Base-by-base conservation (phyloP, 2,329 filamentous ascomycete species). In the Fusarium falciforme region DNA sequence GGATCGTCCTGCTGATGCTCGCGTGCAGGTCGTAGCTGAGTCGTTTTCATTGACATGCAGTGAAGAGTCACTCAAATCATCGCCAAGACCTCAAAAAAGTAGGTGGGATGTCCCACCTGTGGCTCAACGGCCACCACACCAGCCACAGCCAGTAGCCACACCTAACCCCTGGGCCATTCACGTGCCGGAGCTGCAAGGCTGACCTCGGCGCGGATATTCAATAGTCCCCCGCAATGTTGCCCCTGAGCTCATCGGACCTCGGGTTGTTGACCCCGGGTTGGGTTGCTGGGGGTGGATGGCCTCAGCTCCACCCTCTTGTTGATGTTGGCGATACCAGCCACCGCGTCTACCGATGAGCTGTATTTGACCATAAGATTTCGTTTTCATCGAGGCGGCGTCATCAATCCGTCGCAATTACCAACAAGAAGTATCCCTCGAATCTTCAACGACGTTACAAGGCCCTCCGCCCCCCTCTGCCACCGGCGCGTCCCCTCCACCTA, bases 221-320 rank as follows among this genome's bases (percentile, higher is more conserved):
- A 77, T 76, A 57, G 62, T 76, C 75, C 75, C 67, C 71, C 70
- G 58, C 68, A 73, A 70, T 70, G 27, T 67, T 47, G 67, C 75
- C 76, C 77, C 76, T 79, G 75, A 78, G 73, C 61, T 66, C 69
- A 72, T 72, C 63, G 77, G 73, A 75, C 77, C 76, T 79, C 76
- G 76, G 77, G 73, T 29, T 67, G 65, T 66, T 71, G 69, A 75
- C 70, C 72, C 64, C 47, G 47, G 47, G 17, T 54, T 54, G 69
- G 71, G 77, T 79, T 79, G 75, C 77, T 77, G 71, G 77, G 77
- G 71, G 69, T 64, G 67, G 73, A 76, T 77, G 66, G 70, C 63
- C 61, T 78, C 74, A 79, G 76, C 78, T 79, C 78, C 78, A 79
- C 77, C 63, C 66, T 62, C 57, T 77, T 77, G 74, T 79, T 79